Base-by-base conservation (phyloP, 2,329 filamentous ascomycete species). In the Epichloe coenophiala region DNA sequence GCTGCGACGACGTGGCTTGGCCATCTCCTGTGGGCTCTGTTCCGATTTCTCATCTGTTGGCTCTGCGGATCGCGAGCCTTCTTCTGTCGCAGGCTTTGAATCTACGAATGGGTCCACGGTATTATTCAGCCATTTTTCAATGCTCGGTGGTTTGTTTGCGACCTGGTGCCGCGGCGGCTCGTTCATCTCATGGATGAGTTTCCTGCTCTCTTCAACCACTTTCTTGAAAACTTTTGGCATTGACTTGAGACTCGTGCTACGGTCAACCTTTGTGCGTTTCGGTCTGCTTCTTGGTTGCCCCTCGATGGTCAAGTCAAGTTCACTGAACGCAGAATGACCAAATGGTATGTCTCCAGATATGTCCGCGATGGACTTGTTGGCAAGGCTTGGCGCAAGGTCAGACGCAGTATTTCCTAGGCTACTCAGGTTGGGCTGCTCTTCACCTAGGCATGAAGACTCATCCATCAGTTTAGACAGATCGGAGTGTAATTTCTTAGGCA, bases 301-400 rank as follows among this genome's bases (percentile, higher is more conserved):
- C 19, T 71, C 69, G 1, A 74, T 59, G 1, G 78, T 72, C 1
- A 83, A 62, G 49, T 83, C 79, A 6, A 83, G 68, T 57, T 79
- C 78, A 56, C 78, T 83, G 56, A 84, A 83, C n/a, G 80, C 80
- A 17, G 80, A 83, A 55, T 77, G 77, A 5, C 80, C 80, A 60
- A 82, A 75, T 0, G 80, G 79, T 46, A 83, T 81, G 12, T 83
- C 80, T 9, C 66, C 67, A 2, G 65, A 60, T 13, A 69, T 77
- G 38, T 83, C 78, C 13, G 77, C 77, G 36, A 82, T 60, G 2
- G 76, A 75, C 55, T 78, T 78, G 36, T 69, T 71, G 4, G 72
- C 57, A 9, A 68, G 54, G 45, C 63, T 67, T 2, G 68, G 67
- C 3, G 61, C 63, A 4, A 67, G 43, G 15, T 68, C 66, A 3